Conservation (phyloP, 73 alveolate genomes). For the Uronychia setigera region DNA sequence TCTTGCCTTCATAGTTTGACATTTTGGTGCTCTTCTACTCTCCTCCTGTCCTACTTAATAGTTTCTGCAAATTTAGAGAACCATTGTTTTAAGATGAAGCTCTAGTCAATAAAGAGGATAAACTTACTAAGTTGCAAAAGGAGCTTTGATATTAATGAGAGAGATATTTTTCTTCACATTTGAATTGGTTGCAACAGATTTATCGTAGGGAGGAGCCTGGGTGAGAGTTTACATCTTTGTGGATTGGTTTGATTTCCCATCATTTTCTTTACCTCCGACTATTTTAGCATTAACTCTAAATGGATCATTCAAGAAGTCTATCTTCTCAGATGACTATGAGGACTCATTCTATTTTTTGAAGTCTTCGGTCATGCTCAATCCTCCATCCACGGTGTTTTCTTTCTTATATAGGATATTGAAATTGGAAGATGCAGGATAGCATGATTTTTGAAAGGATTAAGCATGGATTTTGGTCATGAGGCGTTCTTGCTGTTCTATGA, state of each 20-base stretch:
- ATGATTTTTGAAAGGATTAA: no score
- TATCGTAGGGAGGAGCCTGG: no score
- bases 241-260: neutral
- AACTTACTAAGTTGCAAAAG: neutral
- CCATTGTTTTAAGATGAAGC: neutral
- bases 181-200: neutral
- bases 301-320: no score
- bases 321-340: neutral
- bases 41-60: neutral
- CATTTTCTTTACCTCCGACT: neutral
- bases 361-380: neutral
- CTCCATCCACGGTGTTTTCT: neutral
- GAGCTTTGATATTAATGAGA: neutral
- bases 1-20: neutral
- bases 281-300: neutral
- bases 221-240: neutral
- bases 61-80: neutral
- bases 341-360: neutral
- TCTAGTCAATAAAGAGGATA: no score
- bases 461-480: neutral
- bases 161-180: neutral
- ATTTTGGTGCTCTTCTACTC: neutral
- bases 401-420: no score
- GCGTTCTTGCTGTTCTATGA: neutral
- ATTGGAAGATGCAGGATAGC: no score